Percentiles rank a stretch among this genome's conserved stretches.
Evolutionary conservation across 2,329 filamentous ascomycete species (phyloP).

Genomic region (Aureobasidium sp.): DNA sequence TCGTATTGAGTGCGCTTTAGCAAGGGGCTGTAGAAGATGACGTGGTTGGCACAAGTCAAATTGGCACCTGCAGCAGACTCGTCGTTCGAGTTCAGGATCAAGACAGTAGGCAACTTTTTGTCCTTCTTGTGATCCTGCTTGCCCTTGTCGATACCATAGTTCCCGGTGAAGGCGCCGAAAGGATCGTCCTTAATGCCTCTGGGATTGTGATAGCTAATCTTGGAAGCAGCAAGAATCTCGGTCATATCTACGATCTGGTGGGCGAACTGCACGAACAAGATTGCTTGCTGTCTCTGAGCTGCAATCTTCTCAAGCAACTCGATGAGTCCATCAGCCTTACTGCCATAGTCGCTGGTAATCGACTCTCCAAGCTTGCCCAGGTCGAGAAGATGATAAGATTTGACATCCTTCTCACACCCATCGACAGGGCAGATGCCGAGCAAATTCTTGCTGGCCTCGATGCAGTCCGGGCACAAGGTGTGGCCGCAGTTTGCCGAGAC

Average conservation of each 20-base stretch:
- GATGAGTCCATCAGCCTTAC: slow-evolving; percentile 41
- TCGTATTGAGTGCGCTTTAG: slow-evolving; percentile 41
- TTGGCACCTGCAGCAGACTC: slow-evolving; percentile 53
- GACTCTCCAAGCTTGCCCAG: slow-evolving; percentile 26
- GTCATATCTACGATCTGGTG: slow-evolving; percentile 34
- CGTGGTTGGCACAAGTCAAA: slow-evolving; percentile 53
- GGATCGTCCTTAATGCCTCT: neutral
- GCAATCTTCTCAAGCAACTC: slow-evolving; percentile 34
- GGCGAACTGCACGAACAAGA: slow-evolving; percentile 48
- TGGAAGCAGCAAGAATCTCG: slow-evolving; percentile 25
- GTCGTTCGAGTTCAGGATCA: slow-evolving; percentile 49
- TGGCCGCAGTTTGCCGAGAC: neutral
- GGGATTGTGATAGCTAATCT: neutral
- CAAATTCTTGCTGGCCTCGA: slow-evolving; percentile 15
- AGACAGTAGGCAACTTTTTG: slow-evolving; percentile 33
- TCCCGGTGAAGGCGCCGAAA: neutral
- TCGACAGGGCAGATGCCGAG: slow-evolving; percentile 30
- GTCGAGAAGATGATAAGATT: slow-evolving; percentile 33
- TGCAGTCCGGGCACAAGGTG: slow-evolving; percentile 23
- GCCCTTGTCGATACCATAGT: too few species aligned
- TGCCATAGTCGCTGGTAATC: slow-evolving; percentile 27
- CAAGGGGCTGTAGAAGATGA: slow-evolving; percentile 54
- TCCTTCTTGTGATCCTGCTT: neutral
- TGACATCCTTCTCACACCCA: slow-evolving; percentile 33
- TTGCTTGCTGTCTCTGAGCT: slow-evolving; percentile 37